A percentile compares a stretch with the other conserved stretches of the same genome.
Evolutionary conservation across 805 yeast species (phyloP).

Genomic region (Candida argentea): DNA sequence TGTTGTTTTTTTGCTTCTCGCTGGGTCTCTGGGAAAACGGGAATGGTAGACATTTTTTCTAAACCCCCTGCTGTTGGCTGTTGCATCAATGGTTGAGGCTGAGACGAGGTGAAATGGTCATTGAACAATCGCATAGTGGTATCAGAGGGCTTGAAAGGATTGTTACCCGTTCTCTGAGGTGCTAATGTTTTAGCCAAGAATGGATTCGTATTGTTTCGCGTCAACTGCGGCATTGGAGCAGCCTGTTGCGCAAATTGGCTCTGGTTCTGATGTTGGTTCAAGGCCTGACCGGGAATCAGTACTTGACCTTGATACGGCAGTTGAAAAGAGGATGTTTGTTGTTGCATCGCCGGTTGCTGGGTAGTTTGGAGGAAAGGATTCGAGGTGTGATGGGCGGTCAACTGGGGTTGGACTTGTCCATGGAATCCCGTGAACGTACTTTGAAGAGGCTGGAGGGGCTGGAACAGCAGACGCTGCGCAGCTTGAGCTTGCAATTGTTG

Average conservation of each 20-base stretch:
- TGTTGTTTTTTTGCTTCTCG: constrained; percentile 29
- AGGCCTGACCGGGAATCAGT: no score
- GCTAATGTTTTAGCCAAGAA: constrained; percentile 18
- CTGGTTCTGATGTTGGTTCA: no score
- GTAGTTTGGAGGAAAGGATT: background rate
- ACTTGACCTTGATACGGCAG: no score
- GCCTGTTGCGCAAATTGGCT: constrained; percentile 3
- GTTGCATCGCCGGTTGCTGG: background rate
- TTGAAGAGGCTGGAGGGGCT: constrained; percentile 1
- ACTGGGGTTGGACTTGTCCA: constrained; percentile 3
- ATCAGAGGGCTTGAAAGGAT: constrained; percentile 46
- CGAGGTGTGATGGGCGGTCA: constrained; percentile 3
- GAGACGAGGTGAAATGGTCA: constrained; percentile 9
- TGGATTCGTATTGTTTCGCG: constrained; percentile 11
- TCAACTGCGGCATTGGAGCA: constrained; percentile 22
- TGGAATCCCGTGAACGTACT: constrained; percentile 1
- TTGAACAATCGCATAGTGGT: constrained; percentile 24
- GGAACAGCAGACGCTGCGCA: background rate
- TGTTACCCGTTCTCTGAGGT: constrained; percentile 52
- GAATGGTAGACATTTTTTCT: constrained; percentile 52
- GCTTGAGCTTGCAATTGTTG: constrained; percentile 6
- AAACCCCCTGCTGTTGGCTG: constrained; percentile 69
- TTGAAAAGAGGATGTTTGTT: constrained; percentile 1
- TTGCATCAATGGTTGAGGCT: constrained; percentile 24
- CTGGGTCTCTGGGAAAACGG: constrained; percentile 62